Base-by-base conservation (phyloP, 2,329 filamentous ascomycete species). In the Proliferodiscus dingleyae region DNA sequence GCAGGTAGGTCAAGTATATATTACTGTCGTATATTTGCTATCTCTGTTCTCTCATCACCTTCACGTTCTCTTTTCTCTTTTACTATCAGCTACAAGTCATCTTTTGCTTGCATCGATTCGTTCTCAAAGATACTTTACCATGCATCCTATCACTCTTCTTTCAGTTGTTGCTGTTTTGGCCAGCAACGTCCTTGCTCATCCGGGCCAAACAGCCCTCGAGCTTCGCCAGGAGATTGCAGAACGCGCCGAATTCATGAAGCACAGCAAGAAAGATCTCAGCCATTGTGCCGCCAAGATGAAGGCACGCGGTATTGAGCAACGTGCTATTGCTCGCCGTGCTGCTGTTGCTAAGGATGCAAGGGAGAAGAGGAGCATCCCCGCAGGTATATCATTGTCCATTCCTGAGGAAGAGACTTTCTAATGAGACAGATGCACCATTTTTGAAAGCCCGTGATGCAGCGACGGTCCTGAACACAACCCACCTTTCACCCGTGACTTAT, bases 211-310 rank as follows among this genome's bases (percentile, higher is more conserved):
- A n/a, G n/a, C n/a, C n/a, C n/a, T n/a, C 11, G 63, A 70, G 45
- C 47, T 63, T 26, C 54, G 52, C 22, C 52, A 56, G 32, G 66
- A 68, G 37, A 59, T 66, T 29, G 58, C 55, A 30, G 57, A 66
- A 51, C 65, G 66, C 32, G 55, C 55, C 38, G 59, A 61, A 13
- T 67, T 67, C 49, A 46, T 68, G 48, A 55, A 59, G 38, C 55
- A 52, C 34, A 60, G 60, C 50, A 65, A 64, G 52, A 58, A 62
- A 16, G 57, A 60, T 34, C 59, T 71, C 18, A 62, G 59, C 19
- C 66, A 68, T 49, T 70, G 68, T 37, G 58, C 64, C 3, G 64
- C 63, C 3, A 62, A 63, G 41, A 54, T 70, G 34, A 65, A 67
- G 55, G 61, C 61, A 39, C 63, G 68, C 38, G 68, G 65, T 21